Conservation (phyloP, 106 monocot genomes). For the Dioscorea zingiberensis region DNA sequence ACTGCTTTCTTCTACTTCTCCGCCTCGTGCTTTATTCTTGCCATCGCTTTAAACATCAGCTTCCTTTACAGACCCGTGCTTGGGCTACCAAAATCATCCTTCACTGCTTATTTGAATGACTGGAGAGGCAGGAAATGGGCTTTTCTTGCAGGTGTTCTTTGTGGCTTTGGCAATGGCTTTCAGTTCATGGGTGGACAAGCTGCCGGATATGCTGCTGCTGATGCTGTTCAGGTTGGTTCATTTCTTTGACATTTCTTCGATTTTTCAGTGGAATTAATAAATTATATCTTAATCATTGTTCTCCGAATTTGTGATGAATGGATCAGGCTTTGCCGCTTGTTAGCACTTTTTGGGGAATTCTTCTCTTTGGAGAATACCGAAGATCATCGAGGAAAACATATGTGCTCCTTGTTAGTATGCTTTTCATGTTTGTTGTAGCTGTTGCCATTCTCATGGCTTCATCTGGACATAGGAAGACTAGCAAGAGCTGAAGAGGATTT, state of each 20-base stretch:
- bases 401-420: slow-evolving; percentile 50
- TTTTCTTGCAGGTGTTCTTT: slow-evolving; percentile 74
- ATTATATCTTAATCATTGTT: neutral
- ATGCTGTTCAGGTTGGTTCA: slow-evolving; percentile 78
- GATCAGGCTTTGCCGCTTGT: slow-evolving; percentile 83
- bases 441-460: slow-evolving; percentile 86
- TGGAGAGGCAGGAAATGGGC: slow-evolving; percentile 91
- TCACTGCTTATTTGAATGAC: slow-evolving; percentile 77
- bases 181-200: slow-evolving; percentile 99
- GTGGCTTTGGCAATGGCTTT: slow-evolving; percentile 94
- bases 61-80: slow-evolving; percentile 82
- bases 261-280: neutral
- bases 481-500: no score
- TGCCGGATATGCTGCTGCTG: slow-evolving; percentile 91
- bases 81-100: slow-evolving; percentile 74
- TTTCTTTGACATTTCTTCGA: neutral
- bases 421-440: slow-evolving; percentile 68
- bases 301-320: neutral
- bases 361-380: slow-evolving; percentile 79
- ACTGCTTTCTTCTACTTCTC: slow-evolving; percentile 98
- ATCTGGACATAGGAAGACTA: slow-evolving; percentile 62
- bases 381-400: slow-evolving; percentile 74
- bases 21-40: slow-evolving; percentile 69
- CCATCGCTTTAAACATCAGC: slow-evolving; percentile 54
- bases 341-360: slow-evolving; percentile 87